Base-by-base conservation (phyloP, 2,329 filamentous ascomycete genomes). In the Penicillium crustosum region DNA sequence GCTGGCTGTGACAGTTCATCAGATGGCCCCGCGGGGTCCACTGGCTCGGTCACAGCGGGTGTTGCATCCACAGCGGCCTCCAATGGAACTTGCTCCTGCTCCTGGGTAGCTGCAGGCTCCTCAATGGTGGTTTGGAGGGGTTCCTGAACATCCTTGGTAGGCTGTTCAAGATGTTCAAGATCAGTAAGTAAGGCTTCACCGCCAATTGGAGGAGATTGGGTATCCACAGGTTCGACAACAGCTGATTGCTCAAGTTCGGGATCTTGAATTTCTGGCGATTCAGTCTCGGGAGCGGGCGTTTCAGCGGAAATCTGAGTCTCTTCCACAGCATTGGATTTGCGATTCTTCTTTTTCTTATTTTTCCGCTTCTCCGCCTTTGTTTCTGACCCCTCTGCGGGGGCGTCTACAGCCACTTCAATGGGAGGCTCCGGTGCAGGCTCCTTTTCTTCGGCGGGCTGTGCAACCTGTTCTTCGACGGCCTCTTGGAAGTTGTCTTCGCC, bases 281-380 rank as follows among this genome's bases (percentile, higher is more conserved):
- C 56, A 19, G 42, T 27, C 27, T 59, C 57, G 10, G 57, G 39
- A 23, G 48, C 44, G 42, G 49, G 33, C 8, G 41, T 48, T 9
- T 60, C 55, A 15, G 52, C 38, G 12, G 55, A 29, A 45, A 35
- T 25, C 6, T 47, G 27, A 19, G 33, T n/a, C 5, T 63, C 65
- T 9, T 65, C 65, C n/a, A 61, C 44, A 4, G 49, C 21, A 42
- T 51, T 49, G 42, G 65, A 67, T 36, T 67, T 66, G 29, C 62
- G 58, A 6, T 66, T 67, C 45, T 67, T 66, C 49, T 66, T 66
- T 38, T 65, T 64, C 49, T 63, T 61, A 19, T 65, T 66, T 27
- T 60, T 63, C 43, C 57, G 62, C 53, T 62, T 66, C 53, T 65
- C 60, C 13, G 53, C 36, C 15, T 60, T 54, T 5, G 61, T 56